These are phyloP conservation scores for Phanerochaete sordida DNA, from an alignment of 768 basidiomycete genomes.

Conservation along the genomic window DNA sequence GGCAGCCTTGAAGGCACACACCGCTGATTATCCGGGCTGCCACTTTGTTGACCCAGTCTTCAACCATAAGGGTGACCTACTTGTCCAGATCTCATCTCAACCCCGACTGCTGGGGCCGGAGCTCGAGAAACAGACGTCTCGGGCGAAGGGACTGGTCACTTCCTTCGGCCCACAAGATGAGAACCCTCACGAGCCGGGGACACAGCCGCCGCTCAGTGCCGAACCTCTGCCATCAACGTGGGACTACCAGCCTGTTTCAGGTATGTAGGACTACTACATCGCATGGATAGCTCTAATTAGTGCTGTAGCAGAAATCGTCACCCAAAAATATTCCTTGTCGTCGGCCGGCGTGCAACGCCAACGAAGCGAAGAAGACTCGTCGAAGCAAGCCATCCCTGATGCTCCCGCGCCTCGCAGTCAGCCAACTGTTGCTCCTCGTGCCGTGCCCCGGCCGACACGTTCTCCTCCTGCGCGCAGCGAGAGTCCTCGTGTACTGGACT, in stretches of 20 bases:
- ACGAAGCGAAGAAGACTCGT: background rate
- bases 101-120: background rate
- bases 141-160: background rate
- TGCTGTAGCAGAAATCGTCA: too few relatives aligned
- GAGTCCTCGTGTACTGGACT: background rate
- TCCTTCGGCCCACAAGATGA: too few relatives aligned
- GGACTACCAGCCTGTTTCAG: too few relatives aligned
- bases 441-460: background rate
- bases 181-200: too few relatives aligned
- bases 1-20: conserved; percentile 23
- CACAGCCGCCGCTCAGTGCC: too few relatives aligned
- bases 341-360: background rate
- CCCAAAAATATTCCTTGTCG: too few relatives aligned
- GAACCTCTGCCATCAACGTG: too few relatives aligned
- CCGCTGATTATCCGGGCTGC: conserved; percentile 19
- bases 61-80: conserved; percentile 26
- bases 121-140: background rate
- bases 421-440: too few relatives aligned
- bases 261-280: too few relatives aligned
- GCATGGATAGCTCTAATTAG: too few relatives aligned
- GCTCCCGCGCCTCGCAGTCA: too few relatives aligned
- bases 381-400: too few relatives aligned
- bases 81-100: conserved; percentile 9
- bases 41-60: conserved; percentile 26
- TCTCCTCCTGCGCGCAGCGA: background rate